A percentile compares a stretch with the other conserved stretches of the same genome.
Conservation (phyloP, 495 filamentous ascomycete species). For the Tuber calosporum region DNA sequence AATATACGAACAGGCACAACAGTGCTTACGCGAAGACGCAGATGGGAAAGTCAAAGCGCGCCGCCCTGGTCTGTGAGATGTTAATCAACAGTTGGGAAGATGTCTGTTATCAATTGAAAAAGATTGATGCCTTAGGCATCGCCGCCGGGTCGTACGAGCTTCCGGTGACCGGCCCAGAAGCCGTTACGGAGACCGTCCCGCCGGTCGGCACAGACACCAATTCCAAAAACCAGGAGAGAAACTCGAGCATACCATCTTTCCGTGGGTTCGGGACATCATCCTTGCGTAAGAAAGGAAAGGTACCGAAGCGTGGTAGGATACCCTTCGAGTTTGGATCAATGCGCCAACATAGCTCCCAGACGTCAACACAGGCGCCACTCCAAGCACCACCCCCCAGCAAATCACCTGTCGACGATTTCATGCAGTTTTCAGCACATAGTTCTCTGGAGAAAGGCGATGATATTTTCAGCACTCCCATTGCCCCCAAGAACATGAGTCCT, state of each 20-base stretch:
- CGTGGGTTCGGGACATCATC: slow-evolving; percentile 27
- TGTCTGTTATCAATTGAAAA: slow-evolving; percentile 38
- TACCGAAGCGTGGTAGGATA: slow-evolving; percentile 27
- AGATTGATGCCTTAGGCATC: slow-evolving; percentile 35
- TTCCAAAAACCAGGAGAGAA: slow-evolving; percentile 24
- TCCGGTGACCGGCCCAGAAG: slow-evolving; percentile 10
- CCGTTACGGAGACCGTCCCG: not conserved
- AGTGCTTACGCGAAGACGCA: slow-evolving; percentile 36
- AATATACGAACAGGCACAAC: slow-evolving; percentile 24
- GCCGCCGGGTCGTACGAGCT: slow-evolving; percentile 40
- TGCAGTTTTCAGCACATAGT: slow-evolving; percentile 28
- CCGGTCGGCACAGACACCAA: not conserved
- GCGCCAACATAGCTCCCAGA: slow-evolving; percentile 26
- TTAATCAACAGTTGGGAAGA: slow-evolving; percentile 41
- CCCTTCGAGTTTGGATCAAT: slow-evolving; percentile 24
- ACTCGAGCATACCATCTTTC: slow-evolving; percentile 13
- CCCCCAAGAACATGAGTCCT: slow-evolving; percentile 21
- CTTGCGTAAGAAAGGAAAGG: slow-evolving; percentile 27
- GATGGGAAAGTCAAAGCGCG: slow-evolving; percentile 34
- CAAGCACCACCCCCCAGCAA: slow-evolving; percentile 5
- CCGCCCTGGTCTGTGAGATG: slow-evolving; percentile 40
- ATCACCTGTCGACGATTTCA: slow-evolving; percentile 21
- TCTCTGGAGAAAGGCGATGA: slow-evolving; percentile 25
- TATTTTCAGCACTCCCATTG: slow-evolving; percentile 11
- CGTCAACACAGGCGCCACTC: slow-evolving; percentile 25